A percentile compares a stretch with the other conserved stretches of the same genome.
These are phyloP conservation scores for Pterothamnion heteromorphum DNA, from an alignment of 31 red algal species.

Conservation along the genomic window DNA sequence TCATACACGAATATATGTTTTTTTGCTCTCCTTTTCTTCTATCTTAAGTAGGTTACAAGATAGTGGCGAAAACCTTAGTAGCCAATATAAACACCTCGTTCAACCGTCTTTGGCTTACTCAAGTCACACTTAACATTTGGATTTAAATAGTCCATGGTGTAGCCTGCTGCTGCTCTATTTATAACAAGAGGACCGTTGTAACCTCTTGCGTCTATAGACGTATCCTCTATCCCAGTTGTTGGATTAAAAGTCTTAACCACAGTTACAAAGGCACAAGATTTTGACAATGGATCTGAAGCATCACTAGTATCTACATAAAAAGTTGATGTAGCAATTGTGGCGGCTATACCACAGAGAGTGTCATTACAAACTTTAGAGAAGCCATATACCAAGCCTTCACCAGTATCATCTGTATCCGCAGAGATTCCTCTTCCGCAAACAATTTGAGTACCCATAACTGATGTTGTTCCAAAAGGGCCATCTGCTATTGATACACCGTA, in stretches of 20 bases:
- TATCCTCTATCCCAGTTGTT: background rate
- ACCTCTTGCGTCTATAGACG: background rate
- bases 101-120: background rate
- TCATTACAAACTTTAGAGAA: background rate
- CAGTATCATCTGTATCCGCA: too few species aligned
- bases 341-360: background rate
- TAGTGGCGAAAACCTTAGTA: background rate
- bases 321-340: background rate
- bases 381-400: too few species aligned
- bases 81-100: background rate
- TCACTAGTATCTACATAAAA: background rate
- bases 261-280: background rate
- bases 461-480: too few species aligned
- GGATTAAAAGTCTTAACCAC: background rate
- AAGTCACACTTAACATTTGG: background rate
- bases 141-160: background rate
- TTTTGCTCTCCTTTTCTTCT: background rate
- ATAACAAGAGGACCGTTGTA: background rate
- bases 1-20: background rate
- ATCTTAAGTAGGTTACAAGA: background rate
- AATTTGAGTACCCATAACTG: too few species aligned
- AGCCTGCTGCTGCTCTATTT: background rate
- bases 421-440: too few species aligned
- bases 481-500: too few species aligned
- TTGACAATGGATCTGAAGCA: background rate